These are phyloP conservation scores for Lactarius sanguifluus DNA, from an alignment of 768 basidiomycete species.

Conservation along the genomic window DNA sequence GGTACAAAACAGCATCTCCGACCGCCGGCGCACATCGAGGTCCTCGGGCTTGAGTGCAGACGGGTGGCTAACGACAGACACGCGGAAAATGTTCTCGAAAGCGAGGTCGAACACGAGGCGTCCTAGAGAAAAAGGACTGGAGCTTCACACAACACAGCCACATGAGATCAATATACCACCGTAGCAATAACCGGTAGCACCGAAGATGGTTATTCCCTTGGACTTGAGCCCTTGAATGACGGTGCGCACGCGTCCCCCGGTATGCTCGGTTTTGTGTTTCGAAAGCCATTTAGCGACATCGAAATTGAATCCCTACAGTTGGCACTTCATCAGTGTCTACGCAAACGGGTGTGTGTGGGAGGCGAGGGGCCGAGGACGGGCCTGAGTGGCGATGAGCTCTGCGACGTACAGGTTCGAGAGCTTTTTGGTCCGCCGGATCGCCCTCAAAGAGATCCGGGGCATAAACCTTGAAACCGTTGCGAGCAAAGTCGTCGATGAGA, in stretches of 20 bases:
- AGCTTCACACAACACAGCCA: background rate
- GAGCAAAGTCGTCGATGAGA: constrained; percentile 46
- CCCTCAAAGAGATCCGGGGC: constrained; percentile 28
- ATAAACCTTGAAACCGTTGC: constrained; percentile 38
- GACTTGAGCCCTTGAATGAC: constrained; percentile 35
- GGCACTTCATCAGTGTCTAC: background rate
- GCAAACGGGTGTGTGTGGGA: no score
- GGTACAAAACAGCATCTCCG: no score
- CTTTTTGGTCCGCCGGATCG: constrained; percentile 33
- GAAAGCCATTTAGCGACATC: constrained; percentile 14
- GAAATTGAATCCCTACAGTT: constrained; percentile 12
- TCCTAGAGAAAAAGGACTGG: background rate
- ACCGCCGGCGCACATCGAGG: constrained; percentile 36
- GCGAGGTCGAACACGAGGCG: constrained; percentile 39
- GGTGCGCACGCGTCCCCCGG: constrained; percentile 30
- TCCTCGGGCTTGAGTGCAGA: constrained; percentile 43
- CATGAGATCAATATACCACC: constrained; percentile 17
- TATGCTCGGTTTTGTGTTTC: constrained; percentile 28
- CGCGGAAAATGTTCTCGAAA: constrained; percentile 41
- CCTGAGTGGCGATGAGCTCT: background rate
- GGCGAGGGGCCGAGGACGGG: background rate
- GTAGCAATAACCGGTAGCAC: constrained; percentile 36
- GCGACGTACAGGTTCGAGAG: constrained; percentile 23
- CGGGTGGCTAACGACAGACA: constrained; percentile 47
- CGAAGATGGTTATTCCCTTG: constrained; percentile 35